These are phyloP conservation scores for Epichloe bromicola DNA, from an alignment of 2,329 filamentous ascomycete species.

Conservation along the genomic window DNA sequence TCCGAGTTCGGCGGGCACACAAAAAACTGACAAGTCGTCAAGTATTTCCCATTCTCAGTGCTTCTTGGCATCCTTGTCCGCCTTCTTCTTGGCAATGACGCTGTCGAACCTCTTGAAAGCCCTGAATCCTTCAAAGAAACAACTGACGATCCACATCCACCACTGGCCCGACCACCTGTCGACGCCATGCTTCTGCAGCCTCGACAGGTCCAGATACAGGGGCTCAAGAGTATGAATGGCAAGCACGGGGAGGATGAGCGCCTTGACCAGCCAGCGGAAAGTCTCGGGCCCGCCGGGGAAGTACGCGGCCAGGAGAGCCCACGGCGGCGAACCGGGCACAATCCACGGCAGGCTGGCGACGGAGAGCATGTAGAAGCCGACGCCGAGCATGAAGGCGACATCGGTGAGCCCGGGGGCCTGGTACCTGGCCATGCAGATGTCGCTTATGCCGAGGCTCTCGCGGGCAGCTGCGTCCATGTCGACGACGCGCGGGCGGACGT, in stretches of 20 bases:
- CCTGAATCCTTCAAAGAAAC: constrained; percentile 40
- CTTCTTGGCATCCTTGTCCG: constrained; percentile 27
- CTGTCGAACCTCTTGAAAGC: constrained; percentile 39
- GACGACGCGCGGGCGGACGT: constrained; percentile 58
- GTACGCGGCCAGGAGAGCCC: constrained; percentile 33
- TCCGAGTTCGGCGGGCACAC: too few species aligned
- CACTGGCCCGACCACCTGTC: constrained; percentile 32
- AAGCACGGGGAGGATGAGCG: constrained; percentile 46
- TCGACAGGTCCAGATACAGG: constrained; percentile 33
- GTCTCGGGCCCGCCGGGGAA: constrained; percentile 46
- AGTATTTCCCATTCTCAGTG: constrained; percentile 11
- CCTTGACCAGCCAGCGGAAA: constrained; percentile 45
- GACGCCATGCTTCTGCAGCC: constrained; percentile 35
- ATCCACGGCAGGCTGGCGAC: constrained; percentile 38
- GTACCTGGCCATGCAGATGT: constrained; percentile 29
- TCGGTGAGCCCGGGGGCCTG: constrained; percentile 30
- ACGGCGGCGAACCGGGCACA: constrained; percentile 34
- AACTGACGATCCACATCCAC: constrained; percentile 39
- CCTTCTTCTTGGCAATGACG: constrained; percentile 29
- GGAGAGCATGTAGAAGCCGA: constrained; percentile 39
- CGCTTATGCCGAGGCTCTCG: constrained; percentile 43
- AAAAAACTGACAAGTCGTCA: too few species aligned
- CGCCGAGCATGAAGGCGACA: constrained; percentile 38
- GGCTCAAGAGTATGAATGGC: constrained; percentile 54
- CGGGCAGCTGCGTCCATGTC: constrained; percentile 52